Evolutionary conservation across 345 rosid genomes (phyloP), one percentile per base, ranked within the genome.

Genomic region (Aegle marmelos): DNA sequence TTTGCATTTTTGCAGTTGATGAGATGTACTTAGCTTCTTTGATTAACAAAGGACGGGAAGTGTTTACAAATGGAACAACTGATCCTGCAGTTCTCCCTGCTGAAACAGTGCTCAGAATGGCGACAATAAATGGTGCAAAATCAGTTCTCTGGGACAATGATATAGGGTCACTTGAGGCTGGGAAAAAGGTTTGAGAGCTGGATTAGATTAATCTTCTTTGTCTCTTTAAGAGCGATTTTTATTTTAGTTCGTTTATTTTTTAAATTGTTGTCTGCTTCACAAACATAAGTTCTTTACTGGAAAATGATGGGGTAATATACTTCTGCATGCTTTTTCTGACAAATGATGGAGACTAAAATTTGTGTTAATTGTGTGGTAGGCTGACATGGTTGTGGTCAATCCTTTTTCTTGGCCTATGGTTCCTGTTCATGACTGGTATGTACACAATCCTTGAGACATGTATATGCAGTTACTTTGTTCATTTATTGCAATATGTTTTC

Each of bases 1-100:
- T 59, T 68, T 16, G 7, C 70, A 36, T 37, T 17, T 79, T 80
- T 83, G 79, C 87, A 90, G 93, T 88, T 75, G 95, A 91, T 83
- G 95, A 90, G 85, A 88, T 88, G 88, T 90, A 90, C 78, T 75
- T 91, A 27, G 92, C 95, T 78, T 91, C 95, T 54, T 80, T 90
- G 79, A 88, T 90, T 53, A 91, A 91, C 85, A 88, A 87, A 84
- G 93, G 90, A 64, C 76, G 88, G 53, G 88, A 85, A 84, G 90
- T 81, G 63, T 80, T 74, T 72, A 34, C 79, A 68, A 79, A 66
- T 5, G 93, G 91, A 37, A 79, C 86, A 68, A 84, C 88, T 25
- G 88, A 88, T 87, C 95, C 93, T 14, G 88, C 93, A 27, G 90
- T 87, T 68, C 86, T 91, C 68, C 90, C 93, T 58, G 90, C 95